Percentiles rank a stretch among this genome's conserved stretches.
phyloP scores from a whole-genome alignment of 1,284 basidiomycete species.

The Cryptococcus sp. region DNA sequence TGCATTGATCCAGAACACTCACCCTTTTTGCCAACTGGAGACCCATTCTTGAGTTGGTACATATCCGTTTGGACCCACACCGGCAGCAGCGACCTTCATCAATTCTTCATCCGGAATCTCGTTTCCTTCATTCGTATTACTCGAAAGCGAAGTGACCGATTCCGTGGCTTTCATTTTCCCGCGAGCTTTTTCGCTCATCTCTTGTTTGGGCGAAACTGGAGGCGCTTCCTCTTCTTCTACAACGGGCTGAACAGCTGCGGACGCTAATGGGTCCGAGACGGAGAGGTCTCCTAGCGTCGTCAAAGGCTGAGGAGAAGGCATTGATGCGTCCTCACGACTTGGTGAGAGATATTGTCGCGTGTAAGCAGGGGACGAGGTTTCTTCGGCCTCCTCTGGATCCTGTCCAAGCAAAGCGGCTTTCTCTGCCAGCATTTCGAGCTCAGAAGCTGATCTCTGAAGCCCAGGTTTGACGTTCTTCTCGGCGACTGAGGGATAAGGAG shows the following conservation, averaged over 20 bases:
- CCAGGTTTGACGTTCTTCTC: constrained; percentile 21
- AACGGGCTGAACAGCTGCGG: not conserved
- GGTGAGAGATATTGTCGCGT: constrained; percentile 3
- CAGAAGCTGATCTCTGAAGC: constrained; percentile 40
- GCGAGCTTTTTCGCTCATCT: constrained; percentile 74
- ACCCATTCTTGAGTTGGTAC: constrained; percentile 94
- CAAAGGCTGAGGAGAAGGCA: constrained; percentile 12
- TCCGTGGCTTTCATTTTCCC: constrained; percentile 74
- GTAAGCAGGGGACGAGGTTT: constrained; percentile 5
- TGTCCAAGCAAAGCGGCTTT: constrained; percentile 46
- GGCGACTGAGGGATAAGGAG: constrained; percentile 5
- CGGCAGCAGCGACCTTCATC: constrained; percentile 64
- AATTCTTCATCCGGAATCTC: constrained; percentile 62
- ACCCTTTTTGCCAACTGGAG: constrained; percentile 54
- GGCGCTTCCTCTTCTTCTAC: not conserved
- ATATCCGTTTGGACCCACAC: constrained; percentile 82
- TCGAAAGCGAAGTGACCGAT: constrained; percentile 48
- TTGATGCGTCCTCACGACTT: not conserved
- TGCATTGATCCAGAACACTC: constrained; percentile 16
- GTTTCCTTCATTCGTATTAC: constrained; percentile 6
- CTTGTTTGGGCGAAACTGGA: constrained; percentile 22
- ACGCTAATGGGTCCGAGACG: constrained; percentile 26
- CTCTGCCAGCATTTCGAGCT: constrained; percentile 48
- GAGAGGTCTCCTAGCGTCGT: constrained; percentile 26
- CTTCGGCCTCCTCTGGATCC: constrained; percentile 29